Evolutionary conservation across 139 green algal genomes (phyloP), one percentile per base, ranked within the genome.

Genomic region (Micromonas pusilla): DNA sequence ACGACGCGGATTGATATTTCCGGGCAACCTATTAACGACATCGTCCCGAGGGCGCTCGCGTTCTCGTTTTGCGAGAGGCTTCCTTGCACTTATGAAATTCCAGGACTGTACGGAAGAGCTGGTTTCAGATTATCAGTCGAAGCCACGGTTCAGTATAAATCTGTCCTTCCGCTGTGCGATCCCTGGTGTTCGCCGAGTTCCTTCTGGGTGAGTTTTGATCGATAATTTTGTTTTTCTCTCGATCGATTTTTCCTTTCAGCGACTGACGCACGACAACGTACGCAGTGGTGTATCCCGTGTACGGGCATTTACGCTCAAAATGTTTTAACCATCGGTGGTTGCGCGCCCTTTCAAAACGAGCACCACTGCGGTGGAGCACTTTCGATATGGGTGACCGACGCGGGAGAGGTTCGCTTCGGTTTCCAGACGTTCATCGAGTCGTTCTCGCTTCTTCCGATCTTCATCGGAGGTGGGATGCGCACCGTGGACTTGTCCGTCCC

Each of bases 271-370:
- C n/a, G n/a, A n/a, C 2, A 26, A 23, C 33, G 4, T 26, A 39
- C 33, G 32, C 21, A 32, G 65, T 72, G 65, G 65, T 72, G 65
- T 33, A 72, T 72, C 19, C 65, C 65, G 21, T 72, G 65, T 45
- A 52, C 65, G 4, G 65, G 65, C 26, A 26, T 39, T 23, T 26
- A 52, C 33, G 65, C 65, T 20, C 65, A 72, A 39, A 72, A 25
- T 20, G 13, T 72, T 19, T 37, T 39, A 33, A 72, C 65, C n/a
- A 72, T 72, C 30, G 65, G 65, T 30, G 65, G 65, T 26, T 72
- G 65, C 13, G 65, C 65, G 26, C 65, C 65, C 3, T 72, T 45
- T 33, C 65, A 72, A 39, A 38, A 25, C 45, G 16, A 9, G 9
- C 16, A 23, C 36, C 28, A n/a, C 13, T 72, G 65, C 30, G 65